These are phyloP conservation scores for Fusarium liriodendri DNA, from an alignment of 2,329 filamentous ascomycete genomes.

Conservation along the genomic window DNA sequence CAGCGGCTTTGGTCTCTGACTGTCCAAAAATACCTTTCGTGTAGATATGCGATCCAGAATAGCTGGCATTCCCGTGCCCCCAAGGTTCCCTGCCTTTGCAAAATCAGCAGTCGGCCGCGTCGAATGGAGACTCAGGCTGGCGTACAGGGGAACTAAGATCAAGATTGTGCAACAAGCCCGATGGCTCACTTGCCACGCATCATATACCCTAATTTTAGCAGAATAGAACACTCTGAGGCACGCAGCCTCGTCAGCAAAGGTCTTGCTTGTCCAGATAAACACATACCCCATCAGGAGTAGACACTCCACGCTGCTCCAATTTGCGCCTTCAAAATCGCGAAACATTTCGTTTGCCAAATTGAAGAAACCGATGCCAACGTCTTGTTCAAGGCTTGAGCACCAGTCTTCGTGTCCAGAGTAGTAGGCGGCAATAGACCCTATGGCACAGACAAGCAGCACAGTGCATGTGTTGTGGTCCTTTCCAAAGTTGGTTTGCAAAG, in stretches of 20 bases:
- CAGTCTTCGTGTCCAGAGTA: slow-evolving; percentile 13
- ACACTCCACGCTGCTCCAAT: slow-evolving; percentile 27
- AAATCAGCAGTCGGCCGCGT: not conserved
- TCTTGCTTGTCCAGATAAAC: not conserved
- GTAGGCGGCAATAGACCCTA: slow-evolving; percentile 12
- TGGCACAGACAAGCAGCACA: slow-evolving; percentile 10
- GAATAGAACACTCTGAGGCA: slow-evolving; percentile 20
- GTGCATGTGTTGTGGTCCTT: slow-evolving; percentile 1
- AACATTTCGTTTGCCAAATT: slow-evolving; percentile 22
- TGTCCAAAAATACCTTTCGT: slow-evolving; percentile 15
- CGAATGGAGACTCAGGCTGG: rapidly evolving
- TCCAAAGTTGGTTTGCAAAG: slow-evolving; percentile 2
- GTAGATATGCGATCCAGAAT: slow-evolving; percentile 30
- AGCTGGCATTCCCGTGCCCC: slow-evolving; percentile 26
- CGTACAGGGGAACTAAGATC: slow-evolving; percentile 21
- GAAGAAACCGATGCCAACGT: slow-evolving; percentile 14
- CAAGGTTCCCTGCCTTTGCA: not conserved
- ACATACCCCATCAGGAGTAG: slow-evolving; percentile 27
- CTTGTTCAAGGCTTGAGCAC: not conserved
- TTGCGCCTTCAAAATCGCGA: not conserved
- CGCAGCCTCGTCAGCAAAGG: not conserved
- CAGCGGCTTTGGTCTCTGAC: too few relatives aligned
- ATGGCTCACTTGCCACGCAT: slow-evolving; percentile 22
- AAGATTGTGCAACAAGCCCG: slow-evolving; percentile 22
- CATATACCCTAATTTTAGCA: slow-evolving; percentile 21